Conservation (phyloP, 345 rosid species). For the Geranium brycei region DNA sequence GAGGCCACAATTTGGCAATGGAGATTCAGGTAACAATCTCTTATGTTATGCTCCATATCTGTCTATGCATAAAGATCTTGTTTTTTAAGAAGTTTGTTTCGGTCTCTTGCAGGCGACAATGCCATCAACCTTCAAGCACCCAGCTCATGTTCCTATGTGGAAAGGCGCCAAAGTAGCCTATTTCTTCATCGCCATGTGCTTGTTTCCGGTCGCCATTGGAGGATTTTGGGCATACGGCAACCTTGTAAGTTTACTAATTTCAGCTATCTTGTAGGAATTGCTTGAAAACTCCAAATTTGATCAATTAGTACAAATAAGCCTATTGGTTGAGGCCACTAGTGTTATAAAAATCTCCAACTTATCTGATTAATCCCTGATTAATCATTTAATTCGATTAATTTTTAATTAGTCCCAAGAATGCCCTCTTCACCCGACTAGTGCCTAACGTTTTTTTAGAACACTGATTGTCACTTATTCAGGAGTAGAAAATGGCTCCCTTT, state of each 20-base stretch:
- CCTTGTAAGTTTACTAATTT: conserved; percentile 41
- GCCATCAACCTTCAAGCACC: conserved; percentile 97
- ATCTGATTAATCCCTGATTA: too few species aligned
- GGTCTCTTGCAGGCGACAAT: conserved; percentile 55
- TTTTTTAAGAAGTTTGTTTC: conserved; percentile 3
- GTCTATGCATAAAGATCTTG: background rate
- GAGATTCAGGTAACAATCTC: conserved; percentile 71
- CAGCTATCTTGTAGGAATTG: background rate
- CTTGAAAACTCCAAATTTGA: too few species aligned
- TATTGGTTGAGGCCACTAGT: too few species aligned
- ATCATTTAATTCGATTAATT: too few species aligned
- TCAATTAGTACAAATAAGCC: too few species aligned
- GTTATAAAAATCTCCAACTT: too few species aligned
- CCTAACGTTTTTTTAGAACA: too few species aligned
- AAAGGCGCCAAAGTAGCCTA: conserved; percentile 94
- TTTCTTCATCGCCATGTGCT: conserved; percentile 74
- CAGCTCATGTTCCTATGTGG: conserved; percentile 99
- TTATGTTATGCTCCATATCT: too few species aligned
- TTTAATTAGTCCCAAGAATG: too few species aligned
- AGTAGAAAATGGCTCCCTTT: too few species aligned
- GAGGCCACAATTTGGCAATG: conserved; percentile 80
- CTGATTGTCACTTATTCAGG: too few species aligned
- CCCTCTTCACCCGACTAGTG: too few species aligned
- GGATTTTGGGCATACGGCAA: conserved; percentile 96
- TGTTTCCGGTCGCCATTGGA: conserved; percentile 84